A percentile compares a stretch with the other conserved stretches of the same genome.
These are phyloP conservation scores for Podospora anserina DNA, from an alignment of 495 filamentous ascomycete genomes.

Conservation along the genomic window DNA sequence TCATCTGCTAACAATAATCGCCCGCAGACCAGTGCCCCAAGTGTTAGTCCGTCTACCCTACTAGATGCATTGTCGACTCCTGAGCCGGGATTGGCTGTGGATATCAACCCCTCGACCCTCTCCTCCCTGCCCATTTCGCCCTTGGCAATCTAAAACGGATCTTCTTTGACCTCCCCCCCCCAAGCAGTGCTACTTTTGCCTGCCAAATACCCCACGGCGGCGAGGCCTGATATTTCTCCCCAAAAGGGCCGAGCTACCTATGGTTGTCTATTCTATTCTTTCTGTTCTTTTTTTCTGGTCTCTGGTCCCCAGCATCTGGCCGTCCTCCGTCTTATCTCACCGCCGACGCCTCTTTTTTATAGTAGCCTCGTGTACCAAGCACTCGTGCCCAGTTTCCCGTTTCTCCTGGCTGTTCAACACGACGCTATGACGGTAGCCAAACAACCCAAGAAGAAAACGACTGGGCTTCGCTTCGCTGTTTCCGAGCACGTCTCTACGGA, in stretches of 20 bases:
- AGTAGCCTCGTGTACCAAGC: background rate
- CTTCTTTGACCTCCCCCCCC: background rate
- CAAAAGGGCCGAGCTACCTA: slow-evolving; percentile 6
- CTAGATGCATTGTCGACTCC: background rate
- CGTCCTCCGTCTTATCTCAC: background rate
- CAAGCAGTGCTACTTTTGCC: background rate
- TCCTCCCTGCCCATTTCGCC: slow-evolving; percentile 7
- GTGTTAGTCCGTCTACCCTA: slow-evolving; percentile 14
- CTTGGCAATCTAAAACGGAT: slow-evolving; percentile 21
- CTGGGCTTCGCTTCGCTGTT: background rate
- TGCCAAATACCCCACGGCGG: background rate
- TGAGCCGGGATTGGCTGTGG: slow-evolving; percentile 18
- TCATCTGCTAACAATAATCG: slow-evolving; percentile 6
- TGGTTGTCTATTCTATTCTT: background rate
- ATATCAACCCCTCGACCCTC: slow-evolving; percentile 11
- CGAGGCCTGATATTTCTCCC: background rate
- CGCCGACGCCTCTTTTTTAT: background rate
- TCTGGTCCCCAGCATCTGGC: background rate
- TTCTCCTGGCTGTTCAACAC: background rate
- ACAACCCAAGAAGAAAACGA: background rate
- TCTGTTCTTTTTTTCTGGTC: background rate
- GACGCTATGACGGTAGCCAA: slow-evolving; percentile 7
- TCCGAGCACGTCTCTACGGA: background rate
- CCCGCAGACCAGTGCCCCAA: background rate
- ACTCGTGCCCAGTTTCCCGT: slow-evolving; percentile 10